Evolutionary conservation across 768 basidiomycete genomes (phyloP), one percentile per base, ranked within the genome.

Genomic region (Polyporus arcularius): DNA sequence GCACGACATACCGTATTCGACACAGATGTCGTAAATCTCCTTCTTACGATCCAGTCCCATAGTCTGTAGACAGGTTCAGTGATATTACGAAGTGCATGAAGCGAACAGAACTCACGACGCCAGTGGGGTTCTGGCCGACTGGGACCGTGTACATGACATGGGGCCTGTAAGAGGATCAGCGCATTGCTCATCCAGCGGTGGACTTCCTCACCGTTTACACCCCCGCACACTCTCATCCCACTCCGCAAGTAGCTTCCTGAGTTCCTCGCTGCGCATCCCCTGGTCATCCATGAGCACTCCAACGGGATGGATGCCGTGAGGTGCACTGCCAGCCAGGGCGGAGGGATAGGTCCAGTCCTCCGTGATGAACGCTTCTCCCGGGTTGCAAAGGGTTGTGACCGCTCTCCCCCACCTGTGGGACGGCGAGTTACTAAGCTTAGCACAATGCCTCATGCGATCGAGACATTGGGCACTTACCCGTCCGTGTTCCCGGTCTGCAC

Each of bases 81-180:
- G 55, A 35, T 35, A 35, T 21, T 58, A 16, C 14, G 38, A 4
- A 28, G n/a, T 9, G 5, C 15, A 31, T 21, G 41, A 12, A 31
- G 12, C 47, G 7, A 30, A 4, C 10, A 53, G 16, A 14, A 76
- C 85, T 74, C 60, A 88, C 87, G 26, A 82, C 75, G 18, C 92
- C 92, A 5, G 85, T 88, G 4, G 92, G 93, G 71, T 94, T 94
- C 74, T 94, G 91, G 30, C 90, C 90, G n/a, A 90, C 79, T 0
- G 91, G 89, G 12, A 92, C 78, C 4, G 85, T 88, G 70, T 91
- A 91, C 72, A 91, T 78, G 32, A 90, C 81, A 67, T 82, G 87
- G 41, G 89, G 89, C 40, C 88, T 58, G 3, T 32, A 54, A 28
- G n/a, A 60, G 21, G 60, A 39, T n/a, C 31, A 53, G 40, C 54